A percentile compares a stretch with the other conserved stretches of the same genome.
phyloP scores from a whole-genome alignment of 257 asterid genomes.

The Henckelia pumila region DNA sequence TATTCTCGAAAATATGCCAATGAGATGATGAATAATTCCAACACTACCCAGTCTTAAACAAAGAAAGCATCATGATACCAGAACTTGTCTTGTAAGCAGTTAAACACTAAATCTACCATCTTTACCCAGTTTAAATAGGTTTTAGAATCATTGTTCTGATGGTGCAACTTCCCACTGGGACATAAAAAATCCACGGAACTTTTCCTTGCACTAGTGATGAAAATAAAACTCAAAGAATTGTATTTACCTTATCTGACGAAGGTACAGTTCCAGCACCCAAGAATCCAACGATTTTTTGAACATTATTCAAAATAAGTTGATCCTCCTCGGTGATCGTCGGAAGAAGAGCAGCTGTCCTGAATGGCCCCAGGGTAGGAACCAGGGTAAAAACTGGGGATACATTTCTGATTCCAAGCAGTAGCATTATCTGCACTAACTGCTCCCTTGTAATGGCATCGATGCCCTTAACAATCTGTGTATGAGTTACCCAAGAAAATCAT shows the following conservation, averaged over 20 bases:
- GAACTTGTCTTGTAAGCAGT: no score
- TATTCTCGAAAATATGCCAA: neutral
- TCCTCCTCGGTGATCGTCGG: constrained; percentile 91
- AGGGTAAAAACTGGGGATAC: constrained; percentile 68
- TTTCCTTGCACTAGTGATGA: neutral
- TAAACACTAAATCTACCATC: neutral
- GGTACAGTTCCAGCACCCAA: constrained; percentile 68
- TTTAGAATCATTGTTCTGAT: neutral
- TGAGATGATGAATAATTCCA: neutral
- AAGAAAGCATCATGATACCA: no score
- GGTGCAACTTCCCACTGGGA: neutral
- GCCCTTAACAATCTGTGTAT: constrained; percentile 89
- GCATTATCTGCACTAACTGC: constrained; percentile 77
- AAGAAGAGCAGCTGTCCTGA: constrained; percentile 81
- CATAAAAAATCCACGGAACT: neutral
- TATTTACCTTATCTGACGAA: constrained; percentile 68
- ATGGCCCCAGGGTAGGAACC: constrained; percentile 83
- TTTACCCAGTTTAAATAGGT: neutral
- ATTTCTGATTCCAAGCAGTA: constrained; percentile 67
- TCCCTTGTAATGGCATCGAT: constrained; percentile 93
- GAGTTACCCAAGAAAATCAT: constrained; percentile 22
- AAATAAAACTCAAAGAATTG: neutral
- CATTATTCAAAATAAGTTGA: constrained; percentile 78
- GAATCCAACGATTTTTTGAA: constrained; percentile 69
- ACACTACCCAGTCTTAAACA: neutral